phyloP scores from a whole-genome alignment of 179 eudicot species.

The Monotropa hypopitys region DNA sequence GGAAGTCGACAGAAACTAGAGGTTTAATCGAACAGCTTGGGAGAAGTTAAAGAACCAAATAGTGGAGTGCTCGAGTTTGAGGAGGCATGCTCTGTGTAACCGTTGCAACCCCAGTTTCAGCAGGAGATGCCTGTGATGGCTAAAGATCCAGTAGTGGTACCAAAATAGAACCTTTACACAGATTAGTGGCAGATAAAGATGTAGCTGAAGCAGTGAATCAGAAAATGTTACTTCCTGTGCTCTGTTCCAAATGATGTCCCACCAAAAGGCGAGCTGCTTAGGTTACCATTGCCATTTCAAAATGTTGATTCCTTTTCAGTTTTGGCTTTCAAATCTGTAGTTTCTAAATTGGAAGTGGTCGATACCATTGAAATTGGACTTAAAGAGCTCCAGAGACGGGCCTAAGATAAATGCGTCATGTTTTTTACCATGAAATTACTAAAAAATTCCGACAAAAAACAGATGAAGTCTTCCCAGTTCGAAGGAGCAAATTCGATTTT shows the following conservation, averaged over 20 bases:
- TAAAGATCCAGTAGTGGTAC: constrained; percentile 18
- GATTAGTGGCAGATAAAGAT: constrained; percentile 15
- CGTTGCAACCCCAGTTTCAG: constrained; percentile 17
- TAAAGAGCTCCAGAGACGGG: constrained; percentile 15
- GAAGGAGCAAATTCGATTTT: neutral
- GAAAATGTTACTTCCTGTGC: constrained; percentile 24
- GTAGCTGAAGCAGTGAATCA: constrained; percentile 23
- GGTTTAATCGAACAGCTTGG: constrained; percentile 23
- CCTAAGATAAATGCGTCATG: too few species aligned
- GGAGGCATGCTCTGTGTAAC: constrained; percentile 24
- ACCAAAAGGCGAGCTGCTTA: constrained; percentile 12
- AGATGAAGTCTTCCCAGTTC: neutral
- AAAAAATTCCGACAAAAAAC: neutral
- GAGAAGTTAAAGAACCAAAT: constrained; percentile 17
- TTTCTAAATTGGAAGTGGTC: constrained; percentile 17
- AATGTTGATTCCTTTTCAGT: constrained; percentile 19
- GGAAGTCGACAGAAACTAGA: constrained; percentile 12
- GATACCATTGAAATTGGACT: constrained; percentile 16
- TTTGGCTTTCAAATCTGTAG: constrained; percentile 23
- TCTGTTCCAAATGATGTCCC: constrained; percentile 15
- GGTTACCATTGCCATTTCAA: constrained; percentile 11
- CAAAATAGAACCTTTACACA: constrained; percentile 21
- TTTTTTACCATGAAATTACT: neutral
- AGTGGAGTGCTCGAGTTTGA: constrained; percentile 17
- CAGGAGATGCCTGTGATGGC: constrained; percentile 16